Evolutionary conservation across 176 grass and related monocot species (phyloP).

Genomic region (Puya raimondii): DNA sequence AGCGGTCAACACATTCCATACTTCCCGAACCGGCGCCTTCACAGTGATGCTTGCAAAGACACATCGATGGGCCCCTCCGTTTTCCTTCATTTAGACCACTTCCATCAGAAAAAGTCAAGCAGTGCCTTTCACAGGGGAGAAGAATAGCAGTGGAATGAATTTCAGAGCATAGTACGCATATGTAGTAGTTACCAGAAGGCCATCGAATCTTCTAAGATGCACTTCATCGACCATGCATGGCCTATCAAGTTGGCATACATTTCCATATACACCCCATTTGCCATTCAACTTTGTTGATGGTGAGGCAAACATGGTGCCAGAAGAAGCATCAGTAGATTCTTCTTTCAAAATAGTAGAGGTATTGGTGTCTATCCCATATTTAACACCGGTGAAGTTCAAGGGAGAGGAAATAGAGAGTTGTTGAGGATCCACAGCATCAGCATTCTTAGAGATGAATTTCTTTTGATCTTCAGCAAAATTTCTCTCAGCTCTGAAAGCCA

Average conservation of each 20-base stretch:
- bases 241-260: constrained; percentile 69
- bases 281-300: constrained; percentile 33
- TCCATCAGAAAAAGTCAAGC: constrained; percentile 24
- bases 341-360: constrained; percentile 38
- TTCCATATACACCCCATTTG: constrained; percentile 97
- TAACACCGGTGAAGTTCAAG: constrained; percentile 13
- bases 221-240: constrained; percentile 87
- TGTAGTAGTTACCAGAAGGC: constrained; percentile 53
- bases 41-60: constrained; percentile 94
- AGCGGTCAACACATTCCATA: constrained; percentile 84
- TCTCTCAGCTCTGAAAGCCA: constrained; percentile 67
- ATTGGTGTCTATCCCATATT: constrained; percentile 22
- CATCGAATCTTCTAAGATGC: constrained; percentile 95
- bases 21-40: constrained; percentile 86
- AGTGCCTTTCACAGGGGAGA: constrained; percentile 16
- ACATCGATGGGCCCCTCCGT: constrained; percentile 80
- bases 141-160: constrained; percentile 3
- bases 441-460: constrained; percentile 23
- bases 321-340: constrained; percentile 20
- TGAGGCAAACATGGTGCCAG: constrained; percentile 29
- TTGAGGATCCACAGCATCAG: constrained; percentile 15
- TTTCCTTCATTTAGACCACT: constrained; percentile 60
- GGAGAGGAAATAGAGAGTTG: constrained; percentile 17
- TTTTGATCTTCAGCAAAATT: constrained; percentile 53
- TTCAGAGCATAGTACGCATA: constrained; percentile 8